These are phyloP conservation scores for Lasiosphaeriaceae sp. DNA, from an alignment of 495 filamentous ascomycete genomes.

Conservation along the genomic window DNA sequence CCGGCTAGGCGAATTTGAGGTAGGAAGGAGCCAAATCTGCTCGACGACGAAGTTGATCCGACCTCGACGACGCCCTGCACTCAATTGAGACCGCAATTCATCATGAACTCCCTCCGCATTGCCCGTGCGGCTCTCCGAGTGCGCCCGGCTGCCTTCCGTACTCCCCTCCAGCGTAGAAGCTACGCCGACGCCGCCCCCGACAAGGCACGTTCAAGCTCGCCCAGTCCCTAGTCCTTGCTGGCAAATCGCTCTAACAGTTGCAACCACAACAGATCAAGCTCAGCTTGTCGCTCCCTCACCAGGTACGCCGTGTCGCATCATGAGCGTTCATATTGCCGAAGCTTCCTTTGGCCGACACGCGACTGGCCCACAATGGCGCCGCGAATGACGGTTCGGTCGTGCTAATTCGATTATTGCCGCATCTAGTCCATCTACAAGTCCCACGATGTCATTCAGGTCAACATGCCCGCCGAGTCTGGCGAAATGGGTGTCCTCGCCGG, in stretches of 20 bases:
- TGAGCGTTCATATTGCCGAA: too few species aligned
- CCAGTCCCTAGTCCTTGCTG: constrained; percentile 9
- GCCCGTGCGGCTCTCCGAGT: constrained; percentile 80
- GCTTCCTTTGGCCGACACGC: too few species aligned
- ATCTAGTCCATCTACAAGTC: constrained; percentile 52
- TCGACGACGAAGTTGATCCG: constrained; percentile 28
- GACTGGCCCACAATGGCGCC: too few species aligned
- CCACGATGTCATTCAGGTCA: constrained; percentile 87
- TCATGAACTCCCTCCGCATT: constrained; percentile 90
- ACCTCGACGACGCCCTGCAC: constrained; percentile 30
- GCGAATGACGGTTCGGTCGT: background rate
- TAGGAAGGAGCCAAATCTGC: constrained; percentile 34
- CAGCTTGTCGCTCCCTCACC: constrained; percentile 93
- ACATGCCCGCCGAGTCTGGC: constrained; percentile 94
- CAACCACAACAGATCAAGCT: constrained; percentile 77
- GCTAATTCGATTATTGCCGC: constrained; percentile 44
- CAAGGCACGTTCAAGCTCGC: constrained; percentile 42
- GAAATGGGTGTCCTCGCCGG: constrained; percentile 99
- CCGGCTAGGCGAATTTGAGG: constrained; percentile 38
- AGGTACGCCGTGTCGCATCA: constrained; percentile 60
- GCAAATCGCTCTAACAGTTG: constrained; percentile 14
- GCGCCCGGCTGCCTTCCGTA: constrained; percentile 64
- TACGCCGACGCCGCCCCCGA: constrained; percentile 94
- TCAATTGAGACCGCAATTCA: constrained; percentile 52
- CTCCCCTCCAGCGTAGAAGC: constrained; percentile 72